Evolutionary conservation across 257 asterid genomes (phyloP).

Genomic region (Gentiana straminea): DNA sequence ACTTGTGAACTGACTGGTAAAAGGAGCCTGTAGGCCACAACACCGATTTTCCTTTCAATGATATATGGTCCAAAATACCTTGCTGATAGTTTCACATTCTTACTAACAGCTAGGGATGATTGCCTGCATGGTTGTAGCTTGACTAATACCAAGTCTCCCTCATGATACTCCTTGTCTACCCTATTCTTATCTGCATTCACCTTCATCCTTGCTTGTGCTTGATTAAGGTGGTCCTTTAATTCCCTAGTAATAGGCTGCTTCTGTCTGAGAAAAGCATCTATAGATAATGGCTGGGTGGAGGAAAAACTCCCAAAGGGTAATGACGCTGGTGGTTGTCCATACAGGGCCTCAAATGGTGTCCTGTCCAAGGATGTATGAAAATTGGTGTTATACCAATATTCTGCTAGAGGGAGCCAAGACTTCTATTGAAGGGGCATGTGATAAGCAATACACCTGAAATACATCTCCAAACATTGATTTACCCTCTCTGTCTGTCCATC

Average conservation of each 20-base stretch:
- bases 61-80: not conserved
- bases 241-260: not conserved
- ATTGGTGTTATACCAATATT: no score
- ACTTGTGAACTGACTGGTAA: not conserved
- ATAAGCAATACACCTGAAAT: no score
- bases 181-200: not conserved
- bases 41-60: not conserved
- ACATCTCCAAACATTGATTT: no score
- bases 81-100: not conserved
- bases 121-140: not conserved
- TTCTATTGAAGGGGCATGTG: no score
- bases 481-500: no score
- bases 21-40: not conserved
- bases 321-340: no score
- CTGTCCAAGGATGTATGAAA: no score
- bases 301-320: not conserved
- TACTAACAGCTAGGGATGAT: not conserved
- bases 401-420: no score
- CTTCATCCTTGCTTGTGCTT: not conserved
- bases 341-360: no score
- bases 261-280: not conserved
- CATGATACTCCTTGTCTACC: not conserved
- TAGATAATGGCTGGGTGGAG: not conserved
- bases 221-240: not conserved
- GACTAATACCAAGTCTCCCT: not conserved